Conservation (phyloP, 2,329 filamentous ascomycete genomes). For the Penicillium sp. region DNA sequence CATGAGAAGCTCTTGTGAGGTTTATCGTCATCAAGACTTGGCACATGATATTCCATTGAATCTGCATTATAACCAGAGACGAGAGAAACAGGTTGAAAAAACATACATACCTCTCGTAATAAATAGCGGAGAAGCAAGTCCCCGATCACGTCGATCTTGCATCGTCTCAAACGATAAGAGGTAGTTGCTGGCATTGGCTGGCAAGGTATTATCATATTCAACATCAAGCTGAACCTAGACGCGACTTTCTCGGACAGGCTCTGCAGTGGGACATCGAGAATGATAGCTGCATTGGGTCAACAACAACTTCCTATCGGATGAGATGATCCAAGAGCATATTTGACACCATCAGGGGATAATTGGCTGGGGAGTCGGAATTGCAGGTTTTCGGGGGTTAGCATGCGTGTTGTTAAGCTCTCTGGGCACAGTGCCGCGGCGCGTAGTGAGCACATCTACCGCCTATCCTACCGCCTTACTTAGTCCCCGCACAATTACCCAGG, state of each 20-base stretch:
- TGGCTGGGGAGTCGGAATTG: not conserved
- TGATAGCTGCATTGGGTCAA: not conserved
- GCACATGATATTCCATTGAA: slow-evolving; percentile 6
- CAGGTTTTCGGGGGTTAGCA: not conserved
- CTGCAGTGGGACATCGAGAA: not conserved
- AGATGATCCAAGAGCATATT: not conserved
- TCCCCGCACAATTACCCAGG: not conserved
- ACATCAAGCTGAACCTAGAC: not conserved
- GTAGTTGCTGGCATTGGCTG: not conserved
- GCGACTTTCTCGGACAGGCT: not conserved
- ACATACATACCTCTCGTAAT: not conserved
- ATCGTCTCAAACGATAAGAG: not conserved
- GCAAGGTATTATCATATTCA: not conserved
- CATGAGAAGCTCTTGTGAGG: slow-evolving; percentile 42
- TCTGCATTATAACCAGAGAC: not conserved
- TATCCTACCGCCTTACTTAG: not conserved
- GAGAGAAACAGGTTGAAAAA: not conserved
- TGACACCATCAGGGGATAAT: not conserved
- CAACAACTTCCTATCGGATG: slow-evolving; percentile 11
- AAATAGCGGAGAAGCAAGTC: not conserved
- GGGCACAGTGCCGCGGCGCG: not conserved
- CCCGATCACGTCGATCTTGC: not conserved
- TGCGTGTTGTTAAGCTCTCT: not conserved
- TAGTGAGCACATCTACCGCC: not conserved
- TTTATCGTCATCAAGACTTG: slow-evolving; percentile 44